Conservation (phyloP, 2,329 filamentous ascomycete species). For the Aspergillus aculeatinus region DNA sequence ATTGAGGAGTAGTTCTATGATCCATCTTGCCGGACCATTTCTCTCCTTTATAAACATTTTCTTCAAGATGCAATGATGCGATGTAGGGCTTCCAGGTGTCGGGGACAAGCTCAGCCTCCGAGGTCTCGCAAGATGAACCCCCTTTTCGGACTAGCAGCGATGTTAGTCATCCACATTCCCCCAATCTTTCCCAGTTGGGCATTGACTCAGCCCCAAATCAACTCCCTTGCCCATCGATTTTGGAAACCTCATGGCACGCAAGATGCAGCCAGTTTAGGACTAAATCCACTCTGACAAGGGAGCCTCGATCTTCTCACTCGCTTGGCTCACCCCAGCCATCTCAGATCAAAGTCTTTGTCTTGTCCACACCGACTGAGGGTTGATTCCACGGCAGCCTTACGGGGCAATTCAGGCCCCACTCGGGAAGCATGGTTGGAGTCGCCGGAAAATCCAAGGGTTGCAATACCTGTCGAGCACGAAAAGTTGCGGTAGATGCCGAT, state of each 20-base stretch:
- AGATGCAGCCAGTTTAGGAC: background rate
- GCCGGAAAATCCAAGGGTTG: conserved; percentile 6
- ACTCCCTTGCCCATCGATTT: too few species aligned
- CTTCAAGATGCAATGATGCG: background rate
- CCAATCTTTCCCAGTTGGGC: too few species aligned
- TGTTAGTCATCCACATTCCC: background rate
- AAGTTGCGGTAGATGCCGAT: background rate
- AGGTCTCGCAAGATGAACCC: background rate
- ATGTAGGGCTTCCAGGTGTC: background rate
- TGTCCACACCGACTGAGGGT: background rate
- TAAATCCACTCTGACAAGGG: background rate
- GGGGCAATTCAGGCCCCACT: background rate
- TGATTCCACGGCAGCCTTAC: background rate
- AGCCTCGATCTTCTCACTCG: background rate
- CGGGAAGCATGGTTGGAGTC: background rate
- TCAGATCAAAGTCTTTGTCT: too few species aligned
- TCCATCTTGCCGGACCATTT: too few species aligned
- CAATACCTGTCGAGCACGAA: conserved; percentile 5
- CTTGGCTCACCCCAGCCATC: background rate
- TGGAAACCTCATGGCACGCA: background rate
- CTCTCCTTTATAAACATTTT: background rate
- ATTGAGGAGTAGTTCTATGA: background rate
- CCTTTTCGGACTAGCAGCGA: background rate
- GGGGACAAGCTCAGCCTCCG: background rate
- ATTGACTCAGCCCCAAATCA: background rate